phyloP scores from a whole-genome alignment of 345 rosid species.

The Brassica carinata region DNA sequence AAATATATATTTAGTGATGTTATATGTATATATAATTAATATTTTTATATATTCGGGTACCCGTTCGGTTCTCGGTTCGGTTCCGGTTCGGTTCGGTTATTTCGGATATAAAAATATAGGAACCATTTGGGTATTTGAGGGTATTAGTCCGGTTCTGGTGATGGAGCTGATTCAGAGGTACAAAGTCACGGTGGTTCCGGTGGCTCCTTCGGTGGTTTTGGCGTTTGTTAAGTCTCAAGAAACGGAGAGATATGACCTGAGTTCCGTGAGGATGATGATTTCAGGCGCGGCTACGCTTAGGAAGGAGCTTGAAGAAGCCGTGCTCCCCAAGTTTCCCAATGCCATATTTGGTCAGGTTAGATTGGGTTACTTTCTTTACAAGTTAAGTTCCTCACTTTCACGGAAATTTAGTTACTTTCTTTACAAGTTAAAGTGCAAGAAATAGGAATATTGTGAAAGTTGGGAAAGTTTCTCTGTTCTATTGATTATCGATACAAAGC shows the following conservation, averaged over 20 bases:
- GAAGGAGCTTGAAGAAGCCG: slow-evolving; percentile 88
- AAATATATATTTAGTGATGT: too few relatives aligned
- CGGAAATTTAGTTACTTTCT: background rate
- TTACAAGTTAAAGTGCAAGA: background rate
- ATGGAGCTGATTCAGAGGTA: slow-evolving; percentile 63
- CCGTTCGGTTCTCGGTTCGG: too few relatives aligned
- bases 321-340: slow-evolving; percentile 42
- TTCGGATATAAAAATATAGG: too few relatives aligned
- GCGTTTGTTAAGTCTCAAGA: slow-evolving; percentile 61
- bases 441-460: background rate
- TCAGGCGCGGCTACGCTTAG: slow-evolving; percentile 89
- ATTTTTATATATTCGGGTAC: too few relatives aligned
- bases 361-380: background rate
- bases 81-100: too few relatives aligned
- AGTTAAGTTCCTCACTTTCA: background rate
- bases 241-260: slow-evolving; percentile 60
- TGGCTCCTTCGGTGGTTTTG: slow-evolving; percentile 80
- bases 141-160: too few relatives aligned
- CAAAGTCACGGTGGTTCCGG: slow-evolving; percentile 68
- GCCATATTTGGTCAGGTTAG: slow-evolving; percentile 77
- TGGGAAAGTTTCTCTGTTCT: too few relatives aligned
- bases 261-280: slow-evolving; percentile 61
- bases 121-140: too few relatives aligned
- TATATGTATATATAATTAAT: too few relatives aligned
- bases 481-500: too few relatives aligned